Evolutionary conservation across 805 yeast genomes (phyloP).

Genomic region (Suhomyces sp.): DNA sequence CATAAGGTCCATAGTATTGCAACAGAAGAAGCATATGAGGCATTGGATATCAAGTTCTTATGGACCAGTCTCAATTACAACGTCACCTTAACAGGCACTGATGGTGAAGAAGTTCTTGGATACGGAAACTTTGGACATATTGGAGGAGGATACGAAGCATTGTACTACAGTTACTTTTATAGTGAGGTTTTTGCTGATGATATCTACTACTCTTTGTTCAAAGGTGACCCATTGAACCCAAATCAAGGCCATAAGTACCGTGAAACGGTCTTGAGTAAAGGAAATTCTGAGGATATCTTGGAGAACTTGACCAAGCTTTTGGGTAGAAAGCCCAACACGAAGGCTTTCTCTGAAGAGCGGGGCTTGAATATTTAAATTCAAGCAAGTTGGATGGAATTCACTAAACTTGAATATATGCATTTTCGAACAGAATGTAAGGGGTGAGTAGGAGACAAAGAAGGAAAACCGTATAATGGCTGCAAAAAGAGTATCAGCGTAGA

Average conservation of each 20-base stretch:
- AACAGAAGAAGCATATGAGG: constrained; percentile 39
- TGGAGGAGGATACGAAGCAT: constrained; percentile 82
- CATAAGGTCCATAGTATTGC: constrained; percentile 62
- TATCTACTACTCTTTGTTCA: constrained; percentile 71
- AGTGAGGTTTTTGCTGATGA: constrained; percentile 85
- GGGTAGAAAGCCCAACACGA: constrained; percentile 73
- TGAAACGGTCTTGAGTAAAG: constrained; percentile 64
- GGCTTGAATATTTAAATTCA: no score
- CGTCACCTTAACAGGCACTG: constrained; percentile 58
- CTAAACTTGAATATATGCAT: no score
- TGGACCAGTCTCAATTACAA: constrained; percentile 72
- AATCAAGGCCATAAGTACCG: constrained; percentile 65
- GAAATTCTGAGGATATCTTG: constrained; percentile 71
- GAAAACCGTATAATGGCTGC: no score
- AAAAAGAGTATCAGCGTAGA: no score
- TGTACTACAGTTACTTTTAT: constrained; percentile 85
- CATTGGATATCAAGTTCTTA: constrained; percentile 47
- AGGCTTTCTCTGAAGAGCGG: constrained; percentile 69
- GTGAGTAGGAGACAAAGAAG: no score
- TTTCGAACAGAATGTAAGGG: no score
- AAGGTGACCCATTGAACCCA: constrained; percentile 63
- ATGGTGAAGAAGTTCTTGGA: constrained; percentile 58
- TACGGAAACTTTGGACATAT: constrained; percentile 77
- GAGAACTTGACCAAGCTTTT: constrained; percentile 63
- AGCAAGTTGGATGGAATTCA: no score